Evolutionary conservation across 139 green algal species (phyloP).

Genomic region (Nannochloris sp.): DNA sequence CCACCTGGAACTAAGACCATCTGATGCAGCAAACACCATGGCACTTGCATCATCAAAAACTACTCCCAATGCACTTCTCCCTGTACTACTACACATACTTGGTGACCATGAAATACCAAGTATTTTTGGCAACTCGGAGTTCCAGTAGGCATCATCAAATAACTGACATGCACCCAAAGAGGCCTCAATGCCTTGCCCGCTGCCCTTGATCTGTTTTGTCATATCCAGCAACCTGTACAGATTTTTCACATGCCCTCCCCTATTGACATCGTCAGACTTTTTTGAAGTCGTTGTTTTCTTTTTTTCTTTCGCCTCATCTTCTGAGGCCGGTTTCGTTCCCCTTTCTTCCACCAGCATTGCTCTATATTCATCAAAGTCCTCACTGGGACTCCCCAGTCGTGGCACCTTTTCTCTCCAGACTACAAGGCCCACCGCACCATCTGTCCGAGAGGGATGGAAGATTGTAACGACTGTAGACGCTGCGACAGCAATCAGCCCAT

Average conservation of each 20-base stretch:
- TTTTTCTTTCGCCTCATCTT: not conserved
- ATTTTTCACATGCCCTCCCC: not conserved
- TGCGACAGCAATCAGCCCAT: not conserved
- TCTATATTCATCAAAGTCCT: conserved; percentile 1
- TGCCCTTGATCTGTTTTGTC: not conserved
- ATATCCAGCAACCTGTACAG: not conserved
- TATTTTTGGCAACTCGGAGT: not conserved
- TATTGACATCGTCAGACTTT: not conserved
- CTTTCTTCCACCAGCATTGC: not conserved
- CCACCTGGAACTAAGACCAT: not conserved
- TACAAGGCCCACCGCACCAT: not conserved
- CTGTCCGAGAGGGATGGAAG: not conserved
- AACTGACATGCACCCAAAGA: not conserved
- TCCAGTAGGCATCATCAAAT: not conserved
- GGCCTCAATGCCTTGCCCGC: not conserved
- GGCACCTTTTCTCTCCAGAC: not conserved
- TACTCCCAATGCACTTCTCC: conserved; percentile 30
- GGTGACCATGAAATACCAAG: conserved; percentile 6
- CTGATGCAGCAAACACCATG: conserved; percentile 28
- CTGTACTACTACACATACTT: not conserved
- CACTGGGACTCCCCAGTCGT: not conserved
- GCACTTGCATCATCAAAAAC: conserved; percentile 30
- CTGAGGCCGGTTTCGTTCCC: not conserved
- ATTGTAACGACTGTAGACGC: not conserved
- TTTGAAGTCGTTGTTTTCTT: not conserved